A percentile compares a stretch with the other conserved stretches of the same genome.
Conservation (phyloP, 345 rosid species). For the Psidium friedrichsthalianum region DNA sequence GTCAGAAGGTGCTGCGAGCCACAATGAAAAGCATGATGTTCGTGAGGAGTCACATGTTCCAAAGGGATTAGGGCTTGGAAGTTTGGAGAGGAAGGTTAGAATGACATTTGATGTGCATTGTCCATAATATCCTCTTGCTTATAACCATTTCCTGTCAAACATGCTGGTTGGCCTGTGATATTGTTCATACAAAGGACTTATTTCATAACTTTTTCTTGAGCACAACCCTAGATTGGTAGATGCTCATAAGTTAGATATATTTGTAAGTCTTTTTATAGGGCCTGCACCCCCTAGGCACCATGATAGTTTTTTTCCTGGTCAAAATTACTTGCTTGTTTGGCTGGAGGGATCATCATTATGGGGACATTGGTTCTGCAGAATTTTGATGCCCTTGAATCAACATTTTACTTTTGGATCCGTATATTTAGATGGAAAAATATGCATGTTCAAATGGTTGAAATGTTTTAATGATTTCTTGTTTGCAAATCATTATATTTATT, state of each 20-base stretch:
- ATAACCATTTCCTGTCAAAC: background rate
- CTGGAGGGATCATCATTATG: background rate
- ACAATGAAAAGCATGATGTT: constrained; percentile 23
- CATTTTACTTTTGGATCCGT: background rate
- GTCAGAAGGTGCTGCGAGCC: constrained; percentile 26
- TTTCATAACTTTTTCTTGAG: background rate
- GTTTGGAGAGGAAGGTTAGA: constrained; percentile 76
- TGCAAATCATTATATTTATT: background rate
- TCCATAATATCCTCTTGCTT: background rate
- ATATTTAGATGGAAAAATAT: background rate
- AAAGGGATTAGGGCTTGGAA: constrained; percentile 79
- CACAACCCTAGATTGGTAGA: background rate
- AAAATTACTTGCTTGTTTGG: background rate
- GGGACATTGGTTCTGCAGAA: background rate
- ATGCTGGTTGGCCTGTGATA: background rate
- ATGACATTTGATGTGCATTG: background rate
- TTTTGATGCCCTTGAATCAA: background rate
- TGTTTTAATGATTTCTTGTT: background rate
- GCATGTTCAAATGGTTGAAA: background rate
- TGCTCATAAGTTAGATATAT: background rate
- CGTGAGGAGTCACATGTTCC: constrained; percentile 33
- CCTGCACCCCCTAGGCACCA: background rate
- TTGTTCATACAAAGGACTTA: background rate
- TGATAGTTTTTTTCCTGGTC: background rate
- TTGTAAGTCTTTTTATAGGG: background rate